Conservation (phyloP, 2,329 filamentous ascomycete genomes). For the Penicillium decumbens region DNA sequence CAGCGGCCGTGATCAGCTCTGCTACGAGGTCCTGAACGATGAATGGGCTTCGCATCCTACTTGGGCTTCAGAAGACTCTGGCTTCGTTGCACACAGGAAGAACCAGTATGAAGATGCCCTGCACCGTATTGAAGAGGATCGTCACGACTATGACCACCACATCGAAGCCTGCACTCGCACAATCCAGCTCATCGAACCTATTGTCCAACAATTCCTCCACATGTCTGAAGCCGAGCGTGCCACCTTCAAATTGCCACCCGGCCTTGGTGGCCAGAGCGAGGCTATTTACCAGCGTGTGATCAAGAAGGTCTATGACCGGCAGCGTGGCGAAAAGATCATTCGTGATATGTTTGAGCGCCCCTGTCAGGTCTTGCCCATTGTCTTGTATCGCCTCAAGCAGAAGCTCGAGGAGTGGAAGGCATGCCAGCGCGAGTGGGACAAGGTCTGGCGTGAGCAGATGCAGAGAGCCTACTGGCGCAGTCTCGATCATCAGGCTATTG, state of each 20-base stretch:
- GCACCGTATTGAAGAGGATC: constrained; percentile 94
- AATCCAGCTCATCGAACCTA: constrained; percentile 90
- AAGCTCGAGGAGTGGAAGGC: constrained; percentile 98
- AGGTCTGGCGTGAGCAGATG: constrained; percentile 95
- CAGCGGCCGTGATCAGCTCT: constrained; percentile 91
- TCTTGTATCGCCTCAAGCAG: constrained; percentile 84
- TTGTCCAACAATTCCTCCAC: constrained; percentile 81
- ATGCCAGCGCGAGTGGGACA: constrained; percentile 95
- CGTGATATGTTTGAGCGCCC: constrained; percentile 80
- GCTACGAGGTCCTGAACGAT: constrained; percentile 87
- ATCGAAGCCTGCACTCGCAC: constrained; percentile 94
- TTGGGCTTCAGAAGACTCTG: constrained; percentile 96
- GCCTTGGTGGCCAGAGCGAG: constrained; percentile 86
- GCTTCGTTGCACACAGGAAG: constrained; percentile 96
- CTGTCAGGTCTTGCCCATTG: constrained; percentile 79
- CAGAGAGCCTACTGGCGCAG: constrained; percentile 93
- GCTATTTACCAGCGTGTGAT: constrained; percentile 96
- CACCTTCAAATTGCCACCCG: constrained; percentile 72
- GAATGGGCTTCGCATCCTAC: constrained; percentile 98
- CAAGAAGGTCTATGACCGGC: constrained; percentile 91
- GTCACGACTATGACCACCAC: constrained; percentile 97
- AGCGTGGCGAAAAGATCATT: constrained; percentile 78
- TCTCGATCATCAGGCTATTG: constrained; percentile 91
- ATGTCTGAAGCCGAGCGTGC: constrained; percentile 69
- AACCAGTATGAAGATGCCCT: constrained; percentile 92